Base-by-base conservation (phyloP, 2,329 filamentous ascomycete genomes). In the Venturia nashicola region DNA sequence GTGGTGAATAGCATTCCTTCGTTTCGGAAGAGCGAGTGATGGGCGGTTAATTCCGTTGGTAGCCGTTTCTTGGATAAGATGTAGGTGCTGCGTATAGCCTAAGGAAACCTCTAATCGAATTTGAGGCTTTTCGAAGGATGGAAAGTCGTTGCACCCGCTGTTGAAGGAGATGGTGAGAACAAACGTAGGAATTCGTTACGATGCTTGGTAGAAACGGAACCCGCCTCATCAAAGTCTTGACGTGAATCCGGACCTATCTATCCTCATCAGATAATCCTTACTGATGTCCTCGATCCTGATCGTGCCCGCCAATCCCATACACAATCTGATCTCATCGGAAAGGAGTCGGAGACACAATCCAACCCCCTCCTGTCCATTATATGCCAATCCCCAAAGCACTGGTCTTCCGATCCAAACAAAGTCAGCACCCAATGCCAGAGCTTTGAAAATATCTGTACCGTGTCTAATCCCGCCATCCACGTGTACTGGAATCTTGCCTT, bases 401-500 rank as follows among this genome's bases (percentile, higher is more conserved):
- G 77, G 76, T 20, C 80, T 68, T 0, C 80, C 80, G 8, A 80
- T 71, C 78, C 73, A 83, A 65, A 73, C 78, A 69, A 74, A 81
- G 62, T 80, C 74, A 0, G 80, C 81, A 2, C 80, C 80, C 2
- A 83, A 70, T 2, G 79, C 78, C 2, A 83, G 70, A 0, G 82
- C 82, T 69, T 85, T 85, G 72, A 85, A 80, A 12, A 84, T 76
- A 69, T 86, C 83, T 0, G 77, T 80, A 0, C 82, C 83, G 16
- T 79, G 77, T 46, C 83, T 70, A 40, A 85, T 79, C 0, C 83
- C 82, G 12, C 78, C 80, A 68, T 89, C 86, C 18, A 88, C 81
- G 54, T 87, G 78, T 23, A 89, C 77, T 0, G 81, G 80, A n/a
- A 86, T 75, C 65, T 78, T 79, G 20, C 79, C 78, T 2, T 71